Base-by-base conservation (phyloP, 495 filamentous ascomycete species). In the Tuber calosporum region DNA sequence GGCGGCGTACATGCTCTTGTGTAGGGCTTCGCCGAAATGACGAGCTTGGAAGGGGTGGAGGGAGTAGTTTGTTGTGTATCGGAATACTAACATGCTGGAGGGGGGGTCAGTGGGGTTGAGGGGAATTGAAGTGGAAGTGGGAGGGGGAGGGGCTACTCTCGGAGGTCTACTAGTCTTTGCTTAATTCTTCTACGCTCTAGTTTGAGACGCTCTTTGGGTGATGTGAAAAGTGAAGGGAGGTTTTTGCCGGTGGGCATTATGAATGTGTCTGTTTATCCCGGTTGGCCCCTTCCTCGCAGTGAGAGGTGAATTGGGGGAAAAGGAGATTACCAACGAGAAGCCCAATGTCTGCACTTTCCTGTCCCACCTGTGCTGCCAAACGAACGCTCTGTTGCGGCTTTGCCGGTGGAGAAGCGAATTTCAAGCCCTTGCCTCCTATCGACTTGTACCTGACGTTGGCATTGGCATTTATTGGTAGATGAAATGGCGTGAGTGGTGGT, bases 1-100 rank as follows among this genome's bases (percentile, higher is more conserved):
- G 13, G 90, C 89, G 72, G 86, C 86, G 78, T 91, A 90, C 89
- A 96, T 91, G 74, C 85, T 80, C 36, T 83, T 76, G 80, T 96
- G 90, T 19, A 95, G 83, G 0, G 84, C 84, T 70, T 86, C 83
- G 20, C 89, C 90, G 13, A 80, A 58, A 43, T 80, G 77, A 34
- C 69, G 79, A 22, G 79, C 72, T 68, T 80, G 78, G 22, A 48
- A 41, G 48, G 86, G 80, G 15, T 81, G 79, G 2, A 88, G 85
- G 19, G 86, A 86, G 73, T 78, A 78, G 73, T 85, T 87, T 36
- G 81, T 43, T 20, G 86, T 22, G 42, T 83, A 82, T 73, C 86
- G 88, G 74, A 78, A 82, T 39, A 74, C 70, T 11, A 84, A 0
- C 39, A 80, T 69, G 53, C 83, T 84, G 72, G 58, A 67, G 26